A percentile compares a stretch with the other conserved stretches of the same genome.
These are phyloP conservation scores for Pseudozyma flocculosa DNA, from an alignment of 1,284 basidiomycete genomes.

Conservation along the genomic window DNA sequence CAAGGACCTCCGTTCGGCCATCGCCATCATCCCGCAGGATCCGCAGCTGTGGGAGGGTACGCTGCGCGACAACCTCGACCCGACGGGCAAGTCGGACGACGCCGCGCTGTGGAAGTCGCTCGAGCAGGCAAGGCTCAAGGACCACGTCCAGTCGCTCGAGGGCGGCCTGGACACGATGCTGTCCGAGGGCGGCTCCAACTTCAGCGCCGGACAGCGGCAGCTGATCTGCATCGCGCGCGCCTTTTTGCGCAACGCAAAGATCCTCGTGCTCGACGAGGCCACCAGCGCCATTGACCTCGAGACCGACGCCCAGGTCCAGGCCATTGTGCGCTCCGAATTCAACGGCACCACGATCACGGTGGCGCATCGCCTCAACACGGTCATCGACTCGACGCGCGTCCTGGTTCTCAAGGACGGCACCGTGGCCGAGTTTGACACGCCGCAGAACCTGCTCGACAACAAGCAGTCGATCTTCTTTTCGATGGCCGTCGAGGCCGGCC, in stretches of 20 bases:
- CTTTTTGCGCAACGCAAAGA: slow-evolving; percentile 61
- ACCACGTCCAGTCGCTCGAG: slow-evolving; percentile 36
- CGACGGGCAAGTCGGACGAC: slow-evolving; percentile 73
- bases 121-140: slow-evolving; percentile 59
- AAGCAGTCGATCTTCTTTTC: slow-evolving; percentile 59
- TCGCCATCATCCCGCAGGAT: slow-evolving; percentile 89
- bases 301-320: slow-evolving; percentile 62
- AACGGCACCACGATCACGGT: slow-evolving; percentile 60
- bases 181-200: slow-evolving; percentile 62
- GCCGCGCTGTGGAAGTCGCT: slow-evolving; percentile 64
- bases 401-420: slow-evolving; percentile 78
- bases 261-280: slow-evolving; percentile 64
- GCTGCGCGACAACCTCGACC: slow-evolving; percentile 60
- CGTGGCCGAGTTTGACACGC: slow-evolving; percentile 75
- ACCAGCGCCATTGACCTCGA: slow-evolving; percentile 60
- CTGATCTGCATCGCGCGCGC: slow-evolving; percentile 64
- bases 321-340: slow-evolving; percentile 61
- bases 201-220: slow-evolving; percentile 63
- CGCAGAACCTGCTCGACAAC: slow-evolving; percentile 66
- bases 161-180: slow-evolving; percentile 61
- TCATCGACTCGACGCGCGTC: slow-evolving; percentile 80
- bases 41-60: slow-evolving; percentile 60
- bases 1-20: slow-evolving; percentile 75
- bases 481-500: slow-evolving; percentile 56
- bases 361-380: slow-evolving; percentile 81